A percentile compares a stretch with the other conserved stretches of the same genome.
phyloP scores from a whole-genome alignment of 1,284 basidiomycete species.

The Exsudoporus floridanus region DNA sequence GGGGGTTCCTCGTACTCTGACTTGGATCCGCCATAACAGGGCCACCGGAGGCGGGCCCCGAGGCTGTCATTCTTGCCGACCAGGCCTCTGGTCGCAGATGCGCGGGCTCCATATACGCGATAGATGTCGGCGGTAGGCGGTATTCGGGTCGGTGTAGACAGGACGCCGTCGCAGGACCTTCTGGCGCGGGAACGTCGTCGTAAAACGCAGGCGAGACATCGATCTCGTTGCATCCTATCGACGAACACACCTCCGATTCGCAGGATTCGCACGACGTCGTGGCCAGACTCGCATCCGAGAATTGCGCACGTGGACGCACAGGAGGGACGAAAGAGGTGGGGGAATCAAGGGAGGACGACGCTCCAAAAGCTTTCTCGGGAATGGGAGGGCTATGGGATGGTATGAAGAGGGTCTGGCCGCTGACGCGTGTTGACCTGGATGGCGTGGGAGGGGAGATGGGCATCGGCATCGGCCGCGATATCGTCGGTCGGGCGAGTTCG shows the following conservation, averaged over 20 bases:
- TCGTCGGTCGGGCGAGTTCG: slow-evolving; percentile 65
- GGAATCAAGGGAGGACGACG: slow-evolving; percentile 8
- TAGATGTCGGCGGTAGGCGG: slow-evolving; percentile 18
- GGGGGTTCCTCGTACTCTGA: slow-evolving; percentile 1
- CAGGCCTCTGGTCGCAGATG: slow-evolving; percentile 16
- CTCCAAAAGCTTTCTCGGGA: slow-evolving; percentile 6
- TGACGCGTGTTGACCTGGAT: not conserved
- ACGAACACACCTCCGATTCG: slow-evolving; percentile 14
- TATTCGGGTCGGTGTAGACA: slow-evolving; percentile 32
- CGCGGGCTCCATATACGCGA: slow-evolving; percentile 31
- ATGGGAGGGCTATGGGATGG: slow-evolving; percentile 12
- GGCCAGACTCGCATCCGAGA: slow-evolving; percentile 9
- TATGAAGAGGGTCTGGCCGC: slow-evolving; percentile 4
- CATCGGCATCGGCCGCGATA: slow-evolving; percentile 48
- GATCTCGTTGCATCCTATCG: slow-evolving; percentile 33
- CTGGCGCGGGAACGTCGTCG: slow-evolving; percentile 54
- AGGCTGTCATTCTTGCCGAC: not conserved
- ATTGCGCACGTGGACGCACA: not conserved
- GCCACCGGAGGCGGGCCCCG: not conserved
- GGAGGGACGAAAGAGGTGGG: slow-evolving; percentile 8
- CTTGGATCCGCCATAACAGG: slow-evolving; percentile 2
- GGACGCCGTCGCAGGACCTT: slow-evolving; percentile 52
- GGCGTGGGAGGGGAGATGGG: slow-evolving; percentile 18
- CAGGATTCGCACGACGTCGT: slow-evolving; percentile 20
- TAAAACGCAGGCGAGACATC: slow-evolving; percentile 65